These are phyloP conservation scores for Debaryomyces singareniensis DNA, from an alignment of 1,139 yeast genomes.

Conservation along the genomic window DNA sequence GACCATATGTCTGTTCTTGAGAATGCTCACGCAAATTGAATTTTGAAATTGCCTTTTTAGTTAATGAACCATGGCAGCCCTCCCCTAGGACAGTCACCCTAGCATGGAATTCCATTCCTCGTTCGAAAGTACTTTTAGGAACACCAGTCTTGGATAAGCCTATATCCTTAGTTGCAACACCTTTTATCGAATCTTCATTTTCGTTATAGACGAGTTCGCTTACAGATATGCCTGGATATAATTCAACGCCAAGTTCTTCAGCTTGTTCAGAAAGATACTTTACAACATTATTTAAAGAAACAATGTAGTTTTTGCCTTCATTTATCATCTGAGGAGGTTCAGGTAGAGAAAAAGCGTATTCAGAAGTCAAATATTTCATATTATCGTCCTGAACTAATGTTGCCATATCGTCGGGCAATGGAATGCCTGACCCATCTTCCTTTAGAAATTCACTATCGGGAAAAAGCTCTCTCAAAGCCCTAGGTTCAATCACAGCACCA, in stretches of 20 bases:
- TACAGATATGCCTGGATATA: constrained; percentile 90
- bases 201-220: constrained; percentile 63
- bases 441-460: constrained; percentile 60
- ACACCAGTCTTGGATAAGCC: constrained; percentile 71
- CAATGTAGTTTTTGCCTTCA: constrained; percentile 76
- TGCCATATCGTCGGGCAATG: constrained; percentile 70
- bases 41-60: constrained; percentile 67
- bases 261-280: constrained; percentile 83
- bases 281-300: constrained; percentile 74
- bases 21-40: constrained; percentile 60
- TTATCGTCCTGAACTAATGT: constrained; percentile 65
- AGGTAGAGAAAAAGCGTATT: constrained; percentile 63
- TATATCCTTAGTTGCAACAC: constrained; percentile 91
- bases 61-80: constrained; percentile 93
- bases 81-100: constrained; percentile 85
- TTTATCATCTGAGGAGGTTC: constrained; percentile 92
- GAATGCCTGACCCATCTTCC: constrained; percentile 51
- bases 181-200: constrained; percentile 58
- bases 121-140: constrained; percentile 77
- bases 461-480: constrained; percentile 76
- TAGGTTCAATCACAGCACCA: constrained; percentile 92
- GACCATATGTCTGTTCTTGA: constrained; percentile 85
- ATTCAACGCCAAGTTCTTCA: constrained; percentile 87
- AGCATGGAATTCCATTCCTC: constrained; percentile 96
- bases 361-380: constrained; percentile 60